phyloP scores from a whole-genome alignment of 305 asterid genomes.

The Fraxinus latifolia region DNA sequence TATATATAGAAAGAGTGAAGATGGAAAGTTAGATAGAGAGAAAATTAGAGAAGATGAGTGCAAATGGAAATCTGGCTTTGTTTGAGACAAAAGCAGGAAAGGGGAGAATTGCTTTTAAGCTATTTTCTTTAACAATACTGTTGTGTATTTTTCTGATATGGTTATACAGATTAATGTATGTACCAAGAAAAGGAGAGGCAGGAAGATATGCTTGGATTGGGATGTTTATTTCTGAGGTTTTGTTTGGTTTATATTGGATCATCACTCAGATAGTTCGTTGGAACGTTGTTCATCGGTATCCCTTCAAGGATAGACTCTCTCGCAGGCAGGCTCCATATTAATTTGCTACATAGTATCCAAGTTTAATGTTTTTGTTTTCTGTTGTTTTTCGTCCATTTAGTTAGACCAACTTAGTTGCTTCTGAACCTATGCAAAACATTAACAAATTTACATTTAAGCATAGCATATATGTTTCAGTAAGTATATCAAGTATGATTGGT shows the following conservation, averaged over 20 bases:
- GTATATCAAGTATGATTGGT: no score
- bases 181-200: conserved; percentile 14
- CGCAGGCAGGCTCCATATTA: conserved; percentile 28
- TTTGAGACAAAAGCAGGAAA: conserved; percentile 35
- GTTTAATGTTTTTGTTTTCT: background rate
- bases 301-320: conserved; percentile 46
- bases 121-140: conserved; percentile 7
- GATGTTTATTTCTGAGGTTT: conserved; percentile 40
- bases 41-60: background rate
- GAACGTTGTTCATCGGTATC: conserved; percentile 33
- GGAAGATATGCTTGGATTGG: conserved; percentile 35
- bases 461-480: no score
- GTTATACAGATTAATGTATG: conserved; percentile 24
- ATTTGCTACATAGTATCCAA: background rate
- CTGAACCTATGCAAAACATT: no score
- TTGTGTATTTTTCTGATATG: conserved; percentile 15
- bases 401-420: background rate
- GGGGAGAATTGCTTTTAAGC: conserved; percentile 27
- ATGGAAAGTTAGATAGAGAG: background rate
- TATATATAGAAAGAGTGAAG: background rate
- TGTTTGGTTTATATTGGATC: conserved; percentile 57
- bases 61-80: conserved; percentile 7
- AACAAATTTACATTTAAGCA: no score
- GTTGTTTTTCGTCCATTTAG: background rate
- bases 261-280: conserved; percentile 53